Conservation (phyloP, 1,284 basidiomycete species). For the Sanghuangporus weigelae region DNA sequence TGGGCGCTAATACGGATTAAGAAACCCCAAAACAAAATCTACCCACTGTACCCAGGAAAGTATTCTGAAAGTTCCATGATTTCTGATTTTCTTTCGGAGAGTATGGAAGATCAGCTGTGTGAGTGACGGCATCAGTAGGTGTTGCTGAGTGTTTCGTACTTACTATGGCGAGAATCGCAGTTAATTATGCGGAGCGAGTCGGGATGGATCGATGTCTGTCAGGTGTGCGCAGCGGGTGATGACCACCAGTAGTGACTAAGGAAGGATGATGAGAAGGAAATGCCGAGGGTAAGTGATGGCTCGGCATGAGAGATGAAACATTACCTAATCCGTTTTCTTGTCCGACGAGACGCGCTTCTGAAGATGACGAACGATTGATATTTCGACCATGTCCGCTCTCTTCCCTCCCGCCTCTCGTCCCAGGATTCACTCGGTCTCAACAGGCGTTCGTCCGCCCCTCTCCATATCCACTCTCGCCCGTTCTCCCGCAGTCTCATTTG, state of each 20-base stretch:
- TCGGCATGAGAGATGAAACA: neutral
- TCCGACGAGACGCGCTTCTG: neutral
- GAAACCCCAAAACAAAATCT: neutral
- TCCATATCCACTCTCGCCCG: conserved; percentile 37
- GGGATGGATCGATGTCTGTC: no score
- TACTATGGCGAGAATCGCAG: no score
- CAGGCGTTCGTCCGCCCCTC: conserved; percentile 49
- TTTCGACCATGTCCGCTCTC: conserved; percentile 8
- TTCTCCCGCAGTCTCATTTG: conserved; percentile 12
- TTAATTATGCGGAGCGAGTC: no score
- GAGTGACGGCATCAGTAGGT: no score
- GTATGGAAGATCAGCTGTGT: no score
- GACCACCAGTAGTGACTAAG: neutral
- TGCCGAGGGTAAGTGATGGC: neutral
- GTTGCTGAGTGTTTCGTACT: no score
- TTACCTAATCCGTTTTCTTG: neutral
- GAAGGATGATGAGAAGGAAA: neutral
- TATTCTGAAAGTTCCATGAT: neutral
- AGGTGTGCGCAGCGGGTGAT: no score
- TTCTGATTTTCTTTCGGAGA: no score
- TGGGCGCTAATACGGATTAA: neutral
- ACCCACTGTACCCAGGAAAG: neutral
- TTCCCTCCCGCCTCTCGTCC: conserved; percentile 19
- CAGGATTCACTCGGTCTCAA: conserved; percentile 56
- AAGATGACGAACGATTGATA: no score